Conservation (phyloP, 169 alveolate genomes). For the Eimeria necatrix region DNA sequence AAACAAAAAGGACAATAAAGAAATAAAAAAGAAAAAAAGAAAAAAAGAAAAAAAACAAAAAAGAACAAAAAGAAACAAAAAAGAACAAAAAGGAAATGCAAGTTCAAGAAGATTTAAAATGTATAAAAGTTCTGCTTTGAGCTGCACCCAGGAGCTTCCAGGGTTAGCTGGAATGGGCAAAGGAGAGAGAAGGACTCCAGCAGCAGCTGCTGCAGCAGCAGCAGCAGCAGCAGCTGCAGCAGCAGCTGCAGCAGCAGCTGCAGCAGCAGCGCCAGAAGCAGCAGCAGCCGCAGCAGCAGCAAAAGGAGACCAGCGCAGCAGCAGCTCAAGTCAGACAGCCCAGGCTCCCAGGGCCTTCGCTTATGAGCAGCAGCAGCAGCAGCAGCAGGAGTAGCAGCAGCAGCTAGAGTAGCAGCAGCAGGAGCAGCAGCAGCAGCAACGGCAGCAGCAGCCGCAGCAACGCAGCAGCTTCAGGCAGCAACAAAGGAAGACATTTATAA, state of each 20-base stretch:
- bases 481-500: too few relatives aligned
- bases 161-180: not conserved
- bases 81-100: not conserved
- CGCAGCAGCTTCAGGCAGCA: too few relatives aligned
- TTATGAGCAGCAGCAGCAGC: too few relatives aligned
- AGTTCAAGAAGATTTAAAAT: not conserved
- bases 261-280: not conserved
- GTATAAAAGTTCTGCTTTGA: not conserved
- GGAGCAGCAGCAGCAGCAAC: too few relatives aligned
- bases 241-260: not conserved
- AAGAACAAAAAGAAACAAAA: not conserved
- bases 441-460: too few relatives aligned
- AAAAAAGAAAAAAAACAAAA: not conserved
- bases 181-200: not conserved
- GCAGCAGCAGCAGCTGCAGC: not conserved
- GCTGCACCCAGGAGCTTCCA: not conserved
- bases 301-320: not conserved
- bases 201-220: not conserved
- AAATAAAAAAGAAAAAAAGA: not conserved
- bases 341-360: too few relatives aligned
- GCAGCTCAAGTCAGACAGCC: not conserved
- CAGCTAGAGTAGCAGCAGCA: too few relatives aligned
- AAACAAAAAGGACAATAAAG: not conserved
- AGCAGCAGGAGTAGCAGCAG: too few relatives aligned
- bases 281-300: not conserved